Evolutionary conservation across 139 green algal genomes (phyloP).

Genomic region (Asterochloris sp.): DNA sequence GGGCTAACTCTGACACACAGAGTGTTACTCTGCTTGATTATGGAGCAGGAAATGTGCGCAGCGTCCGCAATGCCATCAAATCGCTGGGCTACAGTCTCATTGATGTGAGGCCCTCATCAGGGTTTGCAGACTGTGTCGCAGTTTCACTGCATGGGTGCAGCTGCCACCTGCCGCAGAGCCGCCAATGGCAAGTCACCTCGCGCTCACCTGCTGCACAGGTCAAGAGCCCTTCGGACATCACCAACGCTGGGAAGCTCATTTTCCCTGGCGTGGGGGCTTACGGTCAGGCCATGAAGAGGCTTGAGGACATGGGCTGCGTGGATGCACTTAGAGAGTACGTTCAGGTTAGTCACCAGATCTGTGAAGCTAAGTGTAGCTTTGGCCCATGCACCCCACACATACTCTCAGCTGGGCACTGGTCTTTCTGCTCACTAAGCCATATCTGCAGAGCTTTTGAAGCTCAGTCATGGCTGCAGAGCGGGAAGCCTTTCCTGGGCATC

Average conservation of each 20-base stretch:
- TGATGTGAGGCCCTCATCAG: constrained; percentile 60
- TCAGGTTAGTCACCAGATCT: constrained; percentile 36
- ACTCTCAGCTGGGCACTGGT: background rate
- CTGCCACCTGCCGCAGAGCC: background rate
- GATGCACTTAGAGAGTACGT: constrained; percentile 86
- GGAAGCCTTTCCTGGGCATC: constrained; percentile 93
- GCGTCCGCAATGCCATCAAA: constrained; percentile 93
- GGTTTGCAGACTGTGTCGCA: background rate
- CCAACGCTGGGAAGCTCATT: constrained; percentile 72
- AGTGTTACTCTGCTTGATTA: constrained; percentile 95
- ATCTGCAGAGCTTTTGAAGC: background rate
- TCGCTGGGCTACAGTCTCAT: constrained; percentile 87
- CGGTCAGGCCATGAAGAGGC: constrained; percentile 81
- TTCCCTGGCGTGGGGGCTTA: constrained; percentile 97
- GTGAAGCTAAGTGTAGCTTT: too few relatives aligned
- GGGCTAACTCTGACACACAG: background rate
- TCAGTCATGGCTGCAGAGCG: constrained; percentile 36
- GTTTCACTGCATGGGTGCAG: background rate
- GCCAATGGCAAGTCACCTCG: background rate
- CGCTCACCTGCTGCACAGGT: constrained; percentile 14
- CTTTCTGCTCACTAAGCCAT: background rate
- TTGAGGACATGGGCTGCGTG: constrained; percentile 64
- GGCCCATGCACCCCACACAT: too few relatives aligned
- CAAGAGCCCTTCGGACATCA: constrained; percentile 61
- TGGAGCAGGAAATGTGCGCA: constrained; percentile 96